phyloP scores from a whole-genome alignment of 2,329 filamentous ascomycete genomes.

The Cephalotrichum gorgonifer region DNA sequence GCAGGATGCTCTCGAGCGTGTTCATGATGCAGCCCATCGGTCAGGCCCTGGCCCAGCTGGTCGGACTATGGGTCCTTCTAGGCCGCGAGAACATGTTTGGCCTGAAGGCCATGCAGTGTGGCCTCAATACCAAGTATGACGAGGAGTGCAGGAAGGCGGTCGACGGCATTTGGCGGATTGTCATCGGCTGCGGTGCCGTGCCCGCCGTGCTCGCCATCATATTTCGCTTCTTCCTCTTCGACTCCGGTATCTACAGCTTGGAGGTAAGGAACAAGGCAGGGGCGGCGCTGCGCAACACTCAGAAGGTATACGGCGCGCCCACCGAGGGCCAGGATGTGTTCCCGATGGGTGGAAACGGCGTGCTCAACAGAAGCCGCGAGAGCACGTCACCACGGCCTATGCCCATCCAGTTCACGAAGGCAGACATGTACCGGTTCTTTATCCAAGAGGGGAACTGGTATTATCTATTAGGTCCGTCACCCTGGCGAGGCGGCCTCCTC shows the following conservation, averaged over 20 bases:
- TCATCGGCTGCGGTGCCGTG: slow-evolving; percentile 54
- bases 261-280: slow-evolving; percentile 54
- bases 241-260: slow-evolving; percentile 54
- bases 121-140: slow-evolving; percentile 31
- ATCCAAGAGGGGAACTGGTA: slow-evolving; percentile 35
- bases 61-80: slow-evolving; percentile 43
- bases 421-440: slow-evolving; percentile 40
- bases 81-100: slow-evolving; percentile 30
- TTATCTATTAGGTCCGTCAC: slow-evolving; percentile 24
- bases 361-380: slow-evolving; percentile 9
- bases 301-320: slow-evolving; percentile 42
- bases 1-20: slow-evolving; percentile 57
- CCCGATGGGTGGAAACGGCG: slow-evolving; percentile 18
- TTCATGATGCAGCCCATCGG: slow-evolving; percentile 62
- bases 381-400: slow-evolving; percentile 16
- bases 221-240: slow-evolving; percentile 57
- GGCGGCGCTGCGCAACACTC: slow-evolving; percentile 48
- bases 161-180: slow-evolving; percentile 57
- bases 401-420: slow-evolving; percentile 36
- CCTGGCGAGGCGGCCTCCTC: background rate
- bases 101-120: slow-evolving; percentile 34
- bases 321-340: slow-evolving; percentile 11
- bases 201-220: slow-evolving; percentile 54
- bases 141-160: slow-evolving; percentile 35
- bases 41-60: slow-evolving; percentile 53